Percentiles rank a stretch among this genome's conserved stretches.
Conservation (phyloP, 2,329 filamentous ascomycete species). For the Tolypocladium endophyticum region DNA sequence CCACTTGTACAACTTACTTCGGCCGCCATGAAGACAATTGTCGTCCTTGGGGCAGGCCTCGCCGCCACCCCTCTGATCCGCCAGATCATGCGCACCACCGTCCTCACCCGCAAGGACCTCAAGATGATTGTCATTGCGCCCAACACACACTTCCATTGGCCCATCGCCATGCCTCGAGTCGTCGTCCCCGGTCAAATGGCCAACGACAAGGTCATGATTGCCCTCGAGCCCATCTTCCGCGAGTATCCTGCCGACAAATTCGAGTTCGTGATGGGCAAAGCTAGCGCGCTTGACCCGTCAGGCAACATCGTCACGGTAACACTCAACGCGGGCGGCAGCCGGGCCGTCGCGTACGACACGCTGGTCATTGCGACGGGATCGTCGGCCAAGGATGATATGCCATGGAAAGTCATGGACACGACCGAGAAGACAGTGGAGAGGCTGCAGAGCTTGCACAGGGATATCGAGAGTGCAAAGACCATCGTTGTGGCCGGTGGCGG, state of each 20-base stretch:
- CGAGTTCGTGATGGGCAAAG: conserved; percentile 40
- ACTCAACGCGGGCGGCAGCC: conserved; percentile 19
- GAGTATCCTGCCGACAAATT: conserved; percentile 36
- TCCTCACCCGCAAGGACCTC: conserved; percentile 27
- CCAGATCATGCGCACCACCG: conserved; percentile 34
- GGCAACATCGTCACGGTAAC: conserved; percentile 31
- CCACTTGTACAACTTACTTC: too few species aligned
- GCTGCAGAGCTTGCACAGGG: conserved; percentile 23
- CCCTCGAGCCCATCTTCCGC: conserved; percentile 32
- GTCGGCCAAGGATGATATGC: conserved; percentile 28
- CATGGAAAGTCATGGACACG: conserved; percentile 37
- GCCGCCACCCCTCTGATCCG: conserved; percentile 37
- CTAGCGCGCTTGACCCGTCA: conserved; percentile 29
- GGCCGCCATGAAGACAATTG: conserved; percentile 24
- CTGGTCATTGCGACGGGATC: conserved; percentile 46
- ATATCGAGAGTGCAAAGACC: conserved; percentile 30
- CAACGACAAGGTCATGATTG: conserved; percentile 26
- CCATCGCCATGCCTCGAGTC: conserved; percentile 34
- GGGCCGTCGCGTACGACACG: conserved; percentile 36
- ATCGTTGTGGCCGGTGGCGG: conserved; percentile 44
- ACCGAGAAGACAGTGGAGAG: conserved; percentile 29
- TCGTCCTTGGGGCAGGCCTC: conserved; percentile 39
- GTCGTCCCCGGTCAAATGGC: conserved; percentile 34
- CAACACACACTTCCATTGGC: conserved; percentile 38
- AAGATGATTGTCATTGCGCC: conserved; percentile 36